Percentiles rank a stretch among this genome's conserved stretches.
Conservation (phyloP, 306 rosid genomes). For the Glycine latifolia region DNA sequence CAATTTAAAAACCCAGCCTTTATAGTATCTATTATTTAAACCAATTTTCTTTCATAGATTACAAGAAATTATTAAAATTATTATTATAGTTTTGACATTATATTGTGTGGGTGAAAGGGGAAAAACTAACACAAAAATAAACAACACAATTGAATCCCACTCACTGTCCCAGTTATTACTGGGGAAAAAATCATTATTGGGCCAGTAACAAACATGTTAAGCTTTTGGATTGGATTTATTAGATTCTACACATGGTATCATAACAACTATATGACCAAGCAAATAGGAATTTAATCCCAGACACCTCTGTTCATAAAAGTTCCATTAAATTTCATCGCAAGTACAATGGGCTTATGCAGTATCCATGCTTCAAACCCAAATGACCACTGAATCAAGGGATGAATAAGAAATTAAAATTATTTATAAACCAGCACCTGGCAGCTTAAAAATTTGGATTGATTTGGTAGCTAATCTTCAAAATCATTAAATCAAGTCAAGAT, state of each 20-base stretch:
- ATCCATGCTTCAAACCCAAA: constrained; percentile 13
- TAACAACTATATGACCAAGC: neutral
- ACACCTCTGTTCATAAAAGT: neutral
- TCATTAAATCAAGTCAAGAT: neutral
- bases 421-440: neutral
- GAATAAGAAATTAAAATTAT: neutral
- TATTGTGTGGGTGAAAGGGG: neutral
- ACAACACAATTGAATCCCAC: neutral
- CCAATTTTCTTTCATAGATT: neutral
- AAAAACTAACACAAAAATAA: no score
- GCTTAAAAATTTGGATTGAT: constrained; percentile 8
- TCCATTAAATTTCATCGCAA: constrained; percentile 15
- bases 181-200: neutral
- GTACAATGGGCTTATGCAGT: neutral
- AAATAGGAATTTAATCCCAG: neutral
- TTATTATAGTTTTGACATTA: neutral
- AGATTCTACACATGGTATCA: neutral
- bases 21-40: neutral
- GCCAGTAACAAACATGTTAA: neutral
- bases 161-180: no score
- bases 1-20: constrained; percentile 21
- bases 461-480: constrained; percentile 4
- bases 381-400: neutral
- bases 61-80: neutral
- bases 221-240: constrained; percentile 7